Conservation (phyloP, 352 stramenopile species). For the Globisporangium megalacanthum region DNA sequence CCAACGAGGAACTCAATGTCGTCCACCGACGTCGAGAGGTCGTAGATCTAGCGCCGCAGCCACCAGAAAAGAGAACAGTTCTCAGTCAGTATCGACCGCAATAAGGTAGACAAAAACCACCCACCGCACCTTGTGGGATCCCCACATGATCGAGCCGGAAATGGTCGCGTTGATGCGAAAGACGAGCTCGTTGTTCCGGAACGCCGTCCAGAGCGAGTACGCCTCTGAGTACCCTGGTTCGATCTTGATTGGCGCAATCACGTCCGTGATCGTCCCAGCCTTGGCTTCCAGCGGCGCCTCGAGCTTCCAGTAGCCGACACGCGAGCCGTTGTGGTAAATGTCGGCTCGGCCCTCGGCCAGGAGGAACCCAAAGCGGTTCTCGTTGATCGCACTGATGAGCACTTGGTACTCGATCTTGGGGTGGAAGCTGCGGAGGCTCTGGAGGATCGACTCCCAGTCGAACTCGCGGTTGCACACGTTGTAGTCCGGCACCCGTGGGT, state of each 20-base stretch:
- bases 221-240: constrained; percentile 58
- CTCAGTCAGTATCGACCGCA: neutral
- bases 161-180: constrained; percentile 82
- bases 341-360: constrained; percentile 66
- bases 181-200: constrained; percentile 66
- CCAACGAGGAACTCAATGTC: constrained; percentile 84
- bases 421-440: constrained; percentile 63
- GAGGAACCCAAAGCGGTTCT: constrained; percentile 85
- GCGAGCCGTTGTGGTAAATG: constrained; percentile 75
- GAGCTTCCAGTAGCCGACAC: constrained; percentile 70
- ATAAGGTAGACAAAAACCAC: neutral
- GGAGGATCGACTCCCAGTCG: constrained; percentile 83
- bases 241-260: constrained; percentile 72
- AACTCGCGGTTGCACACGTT: constrained; percentile 88
- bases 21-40: constrained; percentile 65
- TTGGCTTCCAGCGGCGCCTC: constrained; percentile 58
- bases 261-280: constrained; percentile 70
- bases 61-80: neutral
- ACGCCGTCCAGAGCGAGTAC: constrained; percentile 59
- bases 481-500: constrained; percentile 83
- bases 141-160: constrained; percentile 78
- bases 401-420: constrained; percentile 85
- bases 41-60: constrained; percentile 50
- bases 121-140: constrained; percentile 57
- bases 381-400: constrained; percentile 83